Conservation (phyloP, 140 eudicot species). For the Erigeron philadelphicus region DNA sequence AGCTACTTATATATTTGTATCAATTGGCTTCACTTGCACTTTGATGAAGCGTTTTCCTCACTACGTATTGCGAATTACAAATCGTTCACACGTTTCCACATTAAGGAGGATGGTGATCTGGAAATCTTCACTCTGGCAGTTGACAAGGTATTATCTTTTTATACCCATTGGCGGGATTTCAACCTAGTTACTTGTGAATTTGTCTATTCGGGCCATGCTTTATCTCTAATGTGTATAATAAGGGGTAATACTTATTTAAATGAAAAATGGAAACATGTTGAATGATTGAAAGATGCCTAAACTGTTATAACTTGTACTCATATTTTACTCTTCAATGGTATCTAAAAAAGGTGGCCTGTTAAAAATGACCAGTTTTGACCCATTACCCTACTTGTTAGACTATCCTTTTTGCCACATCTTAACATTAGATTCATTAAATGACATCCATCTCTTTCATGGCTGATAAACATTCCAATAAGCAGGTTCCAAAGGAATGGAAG, state of each 20-base stretch:
- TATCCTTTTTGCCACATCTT: background rate
- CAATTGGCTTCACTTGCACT: slow-evolving; percentile 92
- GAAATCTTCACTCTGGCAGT: slow-evolving; percentile 91
- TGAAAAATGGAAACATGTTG: background rate
- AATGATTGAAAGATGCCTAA: background rate
- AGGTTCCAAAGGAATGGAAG: slow-evolving; percentile 99
- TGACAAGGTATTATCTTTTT: slow-evolving; percentile 56
- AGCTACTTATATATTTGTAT: slow-evolving; percentile 92
- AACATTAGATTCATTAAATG: background rate
- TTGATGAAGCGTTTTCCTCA: slow-evolving; percentile 96
- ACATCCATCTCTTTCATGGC: background rate
- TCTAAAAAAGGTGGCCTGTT: background rate
- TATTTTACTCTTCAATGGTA: background rate
- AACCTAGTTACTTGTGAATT: background rate
- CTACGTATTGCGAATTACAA: slow-evolving; percentile 94
- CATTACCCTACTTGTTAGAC: background rate
- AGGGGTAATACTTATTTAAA: background rate
- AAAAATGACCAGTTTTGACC: background rate
- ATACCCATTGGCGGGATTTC: background rate
- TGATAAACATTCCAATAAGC: slow-evolving; percentile 11
- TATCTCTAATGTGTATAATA: background rate
- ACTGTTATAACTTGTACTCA: background rate
- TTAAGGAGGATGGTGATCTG: slow-evolving; percentile 70
- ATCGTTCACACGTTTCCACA: slow-evolving; percentile 84
- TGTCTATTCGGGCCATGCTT: background rate